These are phyloP conservation scores for Apostasia shenzhenica DNA, from an alignment of 106 monocot genomes.

Conservation along the genomic window DNA sequence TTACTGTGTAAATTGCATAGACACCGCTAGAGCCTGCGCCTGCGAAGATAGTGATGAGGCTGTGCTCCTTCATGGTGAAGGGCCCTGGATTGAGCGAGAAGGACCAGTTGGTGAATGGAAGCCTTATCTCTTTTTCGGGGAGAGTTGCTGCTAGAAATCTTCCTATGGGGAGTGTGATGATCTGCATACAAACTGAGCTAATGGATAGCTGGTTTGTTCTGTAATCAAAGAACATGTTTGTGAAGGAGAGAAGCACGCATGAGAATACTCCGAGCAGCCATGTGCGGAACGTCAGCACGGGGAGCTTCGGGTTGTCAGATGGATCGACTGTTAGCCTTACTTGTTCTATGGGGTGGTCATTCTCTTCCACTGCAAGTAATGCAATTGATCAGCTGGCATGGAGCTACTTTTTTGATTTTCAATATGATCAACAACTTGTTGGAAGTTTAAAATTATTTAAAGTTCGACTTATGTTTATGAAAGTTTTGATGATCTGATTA, in stretches of 20 bases:
- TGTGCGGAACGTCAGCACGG: slow-evolving; percentile 12
- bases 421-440: too few relatives aligned
- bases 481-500: too few relatives aligned
- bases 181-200: slow-evolving; percentile 12
- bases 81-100: slow-evolving; percentile 52
- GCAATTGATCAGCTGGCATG: not conserved
- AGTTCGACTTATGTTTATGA: too few relatives aligned
- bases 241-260: slow-evolving; percentile 14
- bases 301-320: slow-evolving; percentile 13
- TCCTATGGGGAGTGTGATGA: slow-evolving; percentile 13
- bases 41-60: slow-evolving; percentile 37
- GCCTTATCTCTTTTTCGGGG: slow-evolving; percentile 1
- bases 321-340: slow-evolving; percentile 19
- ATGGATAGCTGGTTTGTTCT: slow-evolving; percentile 4
- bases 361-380: slow-evolving; percentile 1
- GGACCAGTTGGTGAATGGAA: slow-evolving; percentile 30
- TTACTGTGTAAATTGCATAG: slow-evolving; percentile 24
- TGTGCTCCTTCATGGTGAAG: slow-evolving; percentile 44
- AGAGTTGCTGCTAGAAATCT: slow-evolving; percentile 17
- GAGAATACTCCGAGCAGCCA: slow-evolving; percentile 12
- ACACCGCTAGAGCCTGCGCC: slow-evolving; percentile 13
- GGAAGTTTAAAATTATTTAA: too few relatives aligned
- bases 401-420: too few relatives aligned
- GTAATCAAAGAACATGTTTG: slow-evolving; percentile 14
- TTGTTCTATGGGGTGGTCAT: slow-evolving; percentile 21